A percentile compares a stretch with the other conserved stretches of the same genome.
Evolutionary conservation across 495 filamentous ascomycete species (phyloP).

Genomic region (Penicillium chermesinum): DNA sequence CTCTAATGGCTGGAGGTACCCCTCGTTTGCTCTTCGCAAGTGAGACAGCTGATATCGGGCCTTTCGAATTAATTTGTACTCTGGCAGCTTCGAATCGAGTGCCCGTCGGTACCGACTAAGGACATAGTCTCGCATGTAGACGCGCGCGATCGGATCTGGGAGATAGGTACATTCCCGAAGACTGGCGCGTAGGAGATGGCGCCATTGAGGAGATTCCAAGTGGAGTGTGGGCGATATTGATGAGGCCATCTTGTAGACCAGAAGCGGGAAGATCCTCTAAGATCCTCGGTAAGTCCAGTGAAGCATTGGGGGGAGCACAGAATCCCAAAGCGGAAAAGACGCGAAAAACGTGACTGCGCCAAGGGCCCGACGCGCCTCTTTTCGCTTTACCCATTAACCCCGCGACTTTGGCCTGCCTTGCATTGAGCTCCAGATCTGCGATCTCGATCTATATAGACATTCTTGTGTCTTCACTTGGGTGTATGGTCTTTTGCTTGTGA

Average conservation of each 20-base stretch:
- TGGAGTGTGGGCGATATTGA: background rate
- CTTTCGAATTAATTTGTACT: conserved; percentile 14
- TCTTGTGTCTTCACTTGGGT: conserved; percentile 5
- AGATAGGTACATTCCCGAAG: conserved; percentile 85
- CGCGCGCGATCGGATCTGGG: conserved; percentile 63
- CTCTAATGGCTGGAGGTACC: conserved; percentile 55
- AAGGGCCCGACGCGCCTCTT: conserved; percentile 34
- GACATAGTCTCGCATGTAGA: conserved; percentile 54
- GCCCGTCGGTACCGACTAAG: conserved; percentile 49
- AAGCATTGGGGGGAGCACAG: background rate
- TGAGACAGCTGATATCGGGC: conserved; percentile 25
- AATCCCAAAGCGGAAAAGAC: conserved; percentile 23
- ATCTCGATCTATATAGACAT: conserved; percentile 12
- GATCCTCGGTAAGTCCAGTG: conserved; percentile 1
- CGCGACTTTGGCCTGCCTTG: conserved; percentile 21
- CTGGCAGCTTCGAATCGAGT: conserved; percentile 11
- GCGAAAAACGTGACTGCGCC: conserved; percentile 27
- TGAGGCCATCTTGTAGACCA: background rate
- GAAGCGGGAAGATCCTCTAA: background rate
- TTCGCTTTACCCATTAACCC: conserved; percentile 16
- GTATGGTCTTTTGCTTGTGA: conserved; percentile 8
- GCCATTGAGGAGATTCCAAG: conserved; percentile 29
- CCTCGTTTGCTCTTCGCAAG: conserved; percentile 58
- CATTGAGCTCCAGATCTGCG: conserved; percentile 19
- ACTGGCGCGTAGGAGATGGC: conserved; percentile 67